These are phyloP conservation scores for Glycine latifolia DNA, from an alignment of 306 rosid genomes.

Conservation along the genomic window DNA sequence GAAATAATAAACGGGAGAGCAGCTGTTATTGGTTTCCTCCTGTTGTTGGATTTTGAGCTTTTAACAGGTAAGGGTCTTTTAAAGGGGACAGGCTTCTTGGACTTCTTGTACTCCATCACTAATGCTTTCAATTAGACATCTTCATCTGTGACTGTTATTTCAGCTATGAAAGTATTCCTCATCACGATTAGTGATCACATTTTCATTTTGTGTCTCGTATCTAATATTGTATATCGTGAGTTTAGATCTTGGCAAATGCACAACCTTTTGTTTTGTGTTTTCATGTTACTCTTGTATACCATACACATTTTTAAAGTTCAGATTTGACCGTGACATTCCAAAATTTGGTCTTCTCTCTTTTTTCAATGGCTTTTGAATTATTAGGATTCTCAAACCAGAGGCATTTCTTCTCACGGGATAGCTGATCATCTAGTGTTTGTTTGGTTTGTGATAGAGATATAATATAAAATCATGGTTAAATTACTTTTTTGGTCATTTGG, in stretches of 20 bases:
- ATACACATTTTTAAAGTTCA: background rate
- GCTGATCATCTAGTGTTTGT: background rate
- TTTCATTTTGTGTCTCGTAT: conserved; percentile 38
- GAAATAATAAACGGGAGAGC: conserved; percentile 94
- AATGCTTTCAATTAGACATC: conserved; percentile 67
- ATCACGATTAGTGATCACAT: background rate
- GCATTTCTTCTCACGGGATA: background rate
- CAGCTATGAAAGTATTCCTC: conserved; percentile 12
- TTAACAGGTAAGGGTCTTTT: conserved; percentile 93
- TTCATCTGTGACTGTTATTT: background rate
- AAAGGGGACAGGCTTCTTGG: conserved; percentile 97
- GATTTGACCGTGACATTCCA: background rate
- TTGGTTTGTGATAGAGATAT: conserved; percentile 1
- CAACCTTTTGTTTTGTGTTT: conserved; percentile 23
- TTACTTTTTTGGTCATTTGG: too few species aligned
- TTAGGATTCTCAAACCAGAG: too few species aligned
- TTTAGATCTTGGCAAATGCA: conserved; percentile 38
- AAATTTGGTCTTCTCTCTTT: conserved; percentile 5
- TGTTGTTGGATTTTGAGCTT: conserved; percentile 92
- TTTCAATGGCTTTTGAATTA: too few species aligned
- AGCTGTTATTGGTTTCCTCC: conserved; percentile 82
- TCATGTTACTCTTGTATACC: conserved; percentile 22
- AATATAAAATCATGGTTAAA: background rate
- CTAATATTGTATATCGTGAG: conserved; percentile 41
- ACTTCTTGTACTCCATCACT: conserved; percentile 74